A percentile compares a stretch with the other conserved stretches of the same genome.
Conservation (phyloP, 2,329 filamentous ascomycete species). For the Cryoendolithus antarcticus region DNA sequence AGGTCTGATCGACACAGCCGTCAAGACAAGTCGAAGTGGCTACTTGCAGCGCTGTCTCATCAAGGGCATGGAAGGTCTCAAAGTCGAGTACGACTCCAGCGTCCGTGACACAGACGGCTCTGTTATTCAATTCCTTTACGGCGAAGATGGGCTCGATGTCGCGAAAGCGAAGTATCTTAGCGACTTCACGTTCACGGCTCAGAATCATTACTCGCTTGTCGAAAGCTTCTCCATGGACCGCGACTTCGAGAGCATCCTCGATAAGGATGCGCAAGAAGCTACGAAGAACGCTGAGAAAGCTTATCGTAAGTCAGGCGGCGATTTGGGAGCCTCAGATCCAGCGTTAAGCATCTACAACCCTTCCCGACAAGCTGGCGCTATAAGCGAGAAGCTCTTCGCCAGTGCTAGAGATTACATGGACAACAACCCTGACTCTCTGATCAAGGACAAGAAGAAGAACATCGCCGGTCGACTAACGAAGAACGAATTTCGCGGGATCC, state of each 20-base stretch:
- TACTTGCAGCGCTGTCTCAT: slow-evolving; percentile 95
- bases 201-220: slow-evolving; percentile 72
- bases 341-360: slow-evolving; percentile 62
- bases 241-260: slow-evolving; percentile 41
- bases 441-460: slow-evolving; percentile 48
- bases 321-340: slow-evolving; percentile 59
- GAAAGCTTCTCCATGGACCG: slow-evolving; percentile 58
- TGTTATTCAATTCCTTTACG: slow-evolving; percentile 89
- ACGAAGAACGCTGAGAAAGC: slow-evolving; percentile 64
- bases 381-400: slow-evolving; percentile 74
- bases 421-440: slow-evolving; percentile 51
- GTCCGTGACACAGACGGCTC: slow-evolving; percentile 90
- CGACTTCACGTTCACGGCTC: slow-evolving; percentile 79
- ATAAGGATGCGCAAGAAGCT: slow-evolving; percentile 52
- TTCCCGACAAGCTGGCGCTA: slow-evolving; percentile 67
- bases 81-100: slow-evolving; percentile 84
- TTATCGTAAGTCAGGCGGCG: slow-evolving; percentile 55
- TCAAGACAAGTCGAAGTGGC: slow-evolving; percentile 94
- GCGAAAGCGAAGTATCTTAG: slow-evolving; percentile 85
- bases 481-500: slow-evolving; percentile 69
- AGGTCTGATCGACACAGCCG: slow-evolving; percentile 95
- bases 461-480: slow-evolving; percentile 35
- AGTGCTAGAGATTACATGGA: slow-evolving; percentile 66
- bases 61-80: slow-evolving; percentile 94
- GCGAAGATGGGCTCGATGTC: slow-evolving; percentile 89